A percentile compares a stretch with the other conserved stretches of the same genome.
phyloP scores from a whole-genome alignment of 306 rosid genomes.

The Parietaria judaica region DNA sequence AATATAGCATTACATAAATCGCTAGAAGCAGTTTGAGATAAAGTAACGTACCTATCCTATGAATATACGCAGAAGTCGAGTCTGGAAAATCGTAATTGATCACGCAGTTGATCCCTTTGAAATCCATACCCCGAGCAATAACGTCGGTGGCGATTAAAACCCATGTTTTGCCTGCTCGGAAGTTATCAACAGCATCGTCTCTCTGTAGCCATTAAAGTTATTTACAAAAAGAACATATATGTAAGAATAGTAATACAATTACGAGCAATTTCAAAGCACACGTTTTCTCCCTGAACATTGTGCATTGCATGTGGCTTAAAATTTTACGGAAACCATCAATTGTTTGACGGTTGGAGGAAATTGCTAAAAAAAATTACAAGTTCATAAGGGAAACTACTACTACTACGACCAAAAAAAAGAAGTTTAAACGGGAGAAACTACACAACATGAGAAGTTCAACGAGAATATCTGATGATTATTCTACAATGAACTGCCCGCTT shows the following conservation, averaged over 20 bases:
- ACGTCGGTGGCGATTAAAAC: constrained; percentile 94
- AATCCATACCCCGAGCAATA: constrained; percentile 97
- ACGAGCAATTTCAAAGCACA: neutral
- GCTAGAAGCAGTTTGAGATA: neutral
- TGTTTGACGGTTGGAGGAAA: no score
- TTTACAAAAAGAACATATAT: neutral
- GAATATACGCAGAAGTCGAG: constrained; percentile 79
- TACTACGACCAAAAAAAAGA: no score
- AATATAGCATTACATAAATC: neutral
- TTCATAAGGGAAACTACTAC: no score
- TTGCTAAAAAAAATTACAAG: no score
- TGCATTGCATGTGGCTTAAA: neutral
- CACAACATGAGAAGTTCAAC: no score
- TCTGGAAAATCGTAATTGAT: constrained; percentile 94
- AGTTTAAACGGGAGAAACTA: no score
- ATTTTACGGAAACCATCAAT: no score
- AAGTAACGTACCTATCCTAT: constrained; percentile 69
- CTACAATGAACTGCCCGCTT: no score
- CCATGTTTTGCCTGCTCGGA: constrained; percentile 96
- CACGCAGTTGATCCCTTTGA: constrained; percentile 82
- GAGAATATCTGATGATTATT: no score
- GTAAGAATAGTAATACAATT: constrained; percentile 7
- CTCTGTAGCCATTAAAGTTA: constrained; percentile 42
- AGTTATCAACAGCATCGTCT: constrained; percentile 74
- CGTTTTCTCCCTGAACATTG: neutral